Evolutionary conservation across 495 filamentous ascomycete species (phyloP).

Genomic region (Penicillium salamii): DNA sequence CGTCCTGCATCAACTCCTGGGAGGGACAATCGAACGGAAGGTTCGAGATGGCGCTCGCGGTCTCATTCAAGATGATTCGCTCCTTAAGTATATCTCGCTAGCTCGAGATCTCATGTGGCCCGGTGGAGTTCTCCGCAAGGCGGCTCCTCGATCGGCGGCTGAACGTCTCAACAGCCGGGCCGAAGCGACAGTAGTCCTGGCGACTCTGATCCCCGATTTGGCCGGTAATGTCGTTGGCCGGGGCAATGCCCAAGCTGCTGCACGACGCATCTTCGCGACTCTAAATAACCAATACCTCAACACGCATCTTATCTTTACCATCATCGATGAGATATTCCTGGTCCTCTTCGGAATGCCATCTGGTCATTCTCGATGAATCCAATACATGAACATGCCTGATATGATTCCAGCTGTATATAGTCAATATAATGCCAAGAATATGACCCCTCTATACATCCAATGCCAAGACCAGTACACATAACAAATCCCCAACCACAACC

Average conservation of each 20-base stretch:
- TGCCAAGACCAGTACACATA: background rate
- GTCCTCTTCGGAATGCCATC: slow-evolving; percentile 61
- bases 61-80: slow-evolving; percentile 69
- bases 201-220: slow-evolving; percentile 75
- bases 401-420: background rate
- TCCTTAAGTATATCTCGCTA: slow-evolving; percentile 70
- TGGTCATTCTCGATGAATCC: slow-evolving; percentile 14
- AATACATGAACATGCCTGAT: too few species aligned
- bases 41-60: slow-evolving; percentile 75
- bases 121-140: slow-evolving; percentile 54
- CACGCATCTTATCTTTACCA: slow-evolving; percentile 72
- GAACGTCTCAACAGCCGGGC: slow-evolving; percentile 66
- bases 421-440: background rate
- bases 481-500: too few species aligned
- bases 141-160: slow-evolving; percentile 49
- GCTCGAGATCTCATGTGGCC: slow-evolving; percentile 80
- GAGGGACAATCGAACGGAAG: slow-evolving; percentile 87
- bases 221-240: slow-evolving; percentile 82
- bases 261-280: slow-evolving; percentile 74
- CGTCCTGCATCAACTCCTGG: slow-evolving; percentile 69
- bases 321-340: slow-evolving; percentile 75
- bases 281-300: slow-evolving; percentile 71
- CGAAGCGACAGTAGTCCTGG: slow-evolving; percentile 77
- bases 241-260: slow-evolving; percentile 80
- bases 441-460: background rate